Conservation (phyloP, 495 filamentous ascomycete genomes). For the Penicillium bovifimosum region DNA sequence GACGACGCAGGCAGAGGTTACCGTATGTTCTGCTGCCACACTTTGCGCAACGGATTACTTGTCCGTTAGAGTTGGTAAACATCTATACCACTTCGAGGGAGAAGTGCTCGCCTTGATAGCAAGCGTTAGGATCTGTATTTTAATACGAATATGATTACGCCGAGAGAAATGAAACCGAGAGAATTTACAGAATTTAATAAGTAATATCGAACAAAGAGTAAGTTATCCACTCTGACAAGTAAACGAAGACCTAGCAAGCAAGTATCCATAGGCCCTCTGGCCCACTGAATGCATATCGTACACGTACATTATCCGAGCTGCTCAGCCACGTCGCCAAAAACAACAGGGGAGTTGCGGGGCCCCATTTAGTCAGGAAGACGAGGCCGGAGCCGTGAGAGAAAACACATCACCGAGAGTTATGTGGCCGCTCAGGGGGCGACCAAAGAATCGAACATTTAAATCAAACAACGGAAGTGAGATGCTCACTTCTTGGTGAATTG, state of each 20-base stretch:
- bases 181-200: not conserved
- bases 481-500: constrained; percentile 10
- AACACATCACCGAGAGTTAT: too few species aligned
- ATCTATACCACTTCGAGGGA: not conserved
- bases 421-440: too few species aligned
- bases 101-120: too few species aligned
- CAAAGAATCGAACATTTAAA: too few species aligned
- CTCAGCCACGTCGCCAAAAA: constrained; percentile 6
- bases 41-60: too few species aligned
- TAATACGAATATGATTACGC: constrained; percentile 14
- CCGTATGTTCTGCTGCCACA: too few species aligned
- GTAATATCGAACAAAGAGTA: not conserved
- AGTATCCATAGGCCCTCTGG: constrained; percentile 12
- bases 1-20: too few species aligned
- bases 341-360: too few species aligned
- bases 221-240: not conserved
- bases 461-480: not conserved
- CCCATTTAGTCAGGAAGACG: too few species aligned
- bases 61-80: too few species aligned
- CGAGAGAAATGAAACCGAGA: not conserved
- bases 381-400: too few species aligned
- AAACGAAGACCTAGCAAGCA: constrained; percentile 4
- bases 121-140: constrained; percentile 7
- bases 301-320: constrained; percentile 7
- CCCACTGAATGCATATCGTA: constrained; percentile 17